Evolutionary conservation across 495 filamentous ascomycete genomes (phyloP).

Genomic region (Lepraria neglecta): DNA sequence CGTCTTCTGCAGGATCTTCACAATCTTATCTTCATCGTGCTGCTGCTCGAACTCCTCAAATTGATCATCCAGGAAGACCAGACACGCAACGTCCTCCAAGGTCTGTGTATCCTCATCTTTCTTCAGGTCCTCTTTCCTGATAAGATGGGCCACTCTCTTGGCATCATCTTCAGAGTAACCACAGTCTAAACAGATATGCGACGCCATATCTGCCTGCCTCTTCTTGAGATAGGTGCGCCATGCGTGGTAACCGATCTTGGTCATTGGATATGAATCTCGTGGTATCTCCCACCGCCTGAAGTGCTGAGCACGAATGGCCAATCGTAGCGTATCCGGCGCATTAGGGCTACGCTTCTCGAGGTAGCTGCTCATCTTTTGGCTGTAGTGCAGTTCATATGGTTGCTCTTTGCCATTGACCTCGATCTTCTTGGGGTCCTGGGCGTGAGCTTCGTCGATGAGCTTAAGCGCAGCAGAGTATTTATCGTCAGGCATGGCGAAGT

Average conservation of each 20-base stretch:
- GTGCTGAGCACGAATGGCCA: constrained; percentile 78
- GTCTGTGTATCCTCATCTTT: constrained; percentile 60
- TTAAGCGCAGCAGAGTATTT: constrained; percentile 43
- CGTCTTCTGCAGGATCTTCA: constrained; percentile 69
- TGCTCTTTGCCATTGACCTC: constrained; percentile 36
- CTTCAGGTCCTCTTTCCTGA: constrained; percentile 60
- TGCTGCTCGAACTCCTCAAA: constrained; percentile 66
- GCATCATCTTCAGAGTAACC: constrained; percentile 46
- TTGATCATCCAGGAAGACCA: constrained; percentile 82
- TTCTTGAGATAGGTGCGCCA: constrained; percentile 70
- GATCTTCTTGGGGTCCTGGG: constrained; percentile 53
- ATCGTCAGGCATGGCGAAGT: constrained; percentile 13
- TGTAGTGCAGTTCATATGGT: constrained; percentile 76
- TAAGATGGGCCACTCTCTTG: constrained; percentile 50
- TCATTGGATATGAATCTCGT: constrained; percentile 59
- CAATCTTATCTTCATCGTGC: constrained; percentile 65
- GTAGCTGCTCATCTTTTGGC: constrained; percentile 67
- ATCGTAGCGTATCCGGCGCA: constrained; percentile 56
- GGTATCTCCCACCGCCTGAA: constrained; percentile 77
- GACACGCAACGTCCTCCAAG: constrained; percentile 76
- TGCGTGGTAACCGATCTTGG: constrained; percentile 61
- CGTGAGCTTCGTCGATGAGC: constrained; percentile 67
- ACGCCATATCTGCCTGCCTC: constrained; percentile 57
- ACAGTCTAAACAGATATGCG: constrained; percentile 46
- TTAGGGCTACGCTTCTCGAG: constrained; percentile 48